Base-by-base conservation (phyloP, 2,329 filamentous ascomycete genomes). In the Neonectria coccinea region DNA sequence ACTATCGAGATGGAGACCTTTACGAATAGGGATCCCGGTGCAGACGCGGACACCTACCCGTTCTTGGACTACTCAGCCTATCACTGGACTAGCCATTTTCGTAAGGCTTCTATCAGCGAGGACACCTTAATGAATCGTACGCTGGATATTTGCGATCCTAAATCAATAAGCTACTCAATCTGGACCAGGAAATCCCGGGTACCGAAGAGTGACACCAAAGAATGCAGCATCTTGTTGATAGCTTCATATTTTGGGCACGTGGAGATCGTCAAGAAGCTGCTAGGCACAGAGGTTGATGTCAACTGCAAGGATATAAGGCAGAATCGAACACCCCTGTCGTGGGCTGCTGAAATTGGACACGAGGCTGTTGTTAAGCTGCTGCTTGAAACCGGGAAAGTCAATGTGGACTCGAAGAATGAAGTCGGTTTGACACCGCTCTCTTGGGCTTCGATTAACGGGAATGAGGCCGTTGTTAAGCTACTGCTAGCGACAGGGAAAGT, bases 21-120 rank as follows among this genome's bases (percentile, higher is more conserved):
- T 25, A 25, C 25, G 5, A 25, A 1, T 29, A 10, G 8, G 9
- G 29, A 29, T 29, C 29, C 31, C 11, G 9, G 12, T 10, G 4
- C 10, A 33, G 31, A 33, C 9, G 2, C 11, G 31, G 11, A 12
- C 10, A 33, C 31, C 9, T 12, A 11, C 31, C 10, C 11, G 31
- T 12, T 33, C 31, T 12, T 33, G 7, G 51, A 67, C 20, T 75
- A 75, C 41, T 69, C 74, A 2, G 66, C 68, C n/a, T 16, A 47
- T 8, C 16, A 59, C 27, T 76, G 72, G 73, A 54, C 16, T 8
- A 9, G 7, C 42, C 73, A 75, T 50, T 63, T 75, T n/a, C 62
- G 67, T 41, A 54, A 68, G 45, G 65, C 59, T 53, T 18, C 33
- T 47, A 47, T 67, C 5, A 65, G 33, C n/a, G 59, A 48, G 36